These are phyloP conservation scores for Schoenoplectus tabernaemontani DNA, from an alignment of 202 grass and related monocot genomes.

Conservation along the genomic window DNA sequence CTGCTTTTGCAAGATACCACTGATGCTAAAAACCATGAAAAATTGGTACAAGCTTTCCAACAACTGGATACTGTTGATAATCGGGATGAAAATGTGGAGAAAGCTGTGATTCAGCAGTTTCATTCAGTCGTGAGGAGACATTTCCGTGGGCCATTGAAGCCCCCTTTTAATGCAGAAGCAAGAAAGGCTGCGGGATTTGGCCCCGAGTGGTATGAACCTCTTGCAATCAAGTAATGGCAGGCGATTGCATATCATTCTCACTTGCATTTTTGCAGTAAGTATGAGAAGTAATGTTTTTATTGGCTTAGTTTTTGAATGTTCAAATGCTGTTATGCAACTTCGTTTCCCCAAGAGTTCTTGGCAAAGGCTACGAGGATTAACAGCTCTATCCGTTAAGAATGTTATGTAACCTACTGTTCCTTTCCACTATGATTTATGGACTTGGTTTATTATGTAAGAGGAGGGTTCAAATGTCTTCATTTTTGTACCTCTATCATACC, in stretches of 20 bases:
- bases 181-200: conserved; percentile 71
- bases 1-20: conserved; percentile 6
- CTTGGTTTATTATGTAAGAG: too few species aligned
- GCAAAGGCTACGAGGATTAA: not conserved
- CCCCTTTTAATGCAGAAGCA: conserved; percentile 64
- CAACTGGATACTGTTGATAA: conserved; percentile 13
- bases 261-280: not conserved
- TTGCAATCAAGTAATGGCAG: conserved; percentile 31
- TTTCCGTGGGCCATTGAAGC: conserved; percentile 66
- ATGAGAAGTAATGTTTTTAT: not conserved
- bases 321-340: not conserved
- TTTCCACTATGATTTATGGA: not conserved
- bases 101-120: conserved; percentile 44
- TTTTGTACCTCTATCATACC: too few species aligned
- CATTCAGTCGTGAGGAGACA: conserved; percentile 57
- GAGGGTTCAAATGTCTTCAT: not conserved
- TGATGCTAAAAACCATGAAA: not conserved
- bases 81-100: not conserved
- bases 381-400: not conserved
- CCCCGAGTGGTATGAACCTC: conserved; percentile 67
- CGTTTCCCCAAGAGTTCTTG: not conserved
- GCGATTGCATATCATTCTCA: not conserved
- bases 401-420: not conserved
- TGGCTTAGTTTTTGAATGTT: not conserved
- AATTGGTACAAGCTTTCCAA: not conserved